Base-by-base conservation (phyloP, 2,329 filamentous ascomycete species). In the Penicillium thymicola region DNA sequence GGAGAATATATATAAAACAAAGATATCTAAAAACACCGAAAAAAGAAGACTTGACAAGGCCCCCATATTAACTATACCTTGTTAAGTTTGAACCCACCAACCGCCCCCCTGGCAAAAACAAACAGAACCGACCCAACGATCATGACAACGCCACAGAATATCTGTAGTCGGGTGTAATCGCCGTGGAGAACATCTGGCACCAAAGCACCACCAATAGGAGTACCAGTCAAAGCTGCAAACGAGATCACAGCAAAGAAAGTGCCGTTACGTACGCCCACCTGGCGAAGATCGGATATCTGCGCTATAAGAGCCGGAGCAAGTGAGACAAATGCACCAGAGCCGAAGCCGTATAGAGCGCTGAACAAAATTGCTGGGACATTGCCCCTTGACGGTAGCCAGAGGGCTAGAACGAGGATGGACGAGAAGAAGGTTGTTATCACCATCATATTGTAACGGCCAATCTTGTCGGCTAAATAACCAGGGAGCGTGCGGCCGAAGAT, bases 211-310 rank as follows among this genome's bases (percentile, higher is more conserved):
- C 64, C 68, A 56, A 70, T 69, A 2, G 68, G 68, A 5, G 65
- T 68, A 6, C 67, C 67, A 5, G 84, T 85, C 49, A 92, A 74
- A 1, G 85, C 86, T 4, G 85, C 87, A 32, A 91, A 74, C 1
- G 84, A 80, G 54, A 85, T 78, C 45, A 86, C 70, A 16, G 83
- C 81, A 67, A 88, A 89, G 27, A 84, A 79, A 0, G 82, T 80
- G 0, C 89, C 89, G 2, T 81, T 85, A 6, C 89, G 79, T 2
- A 86, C 81, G 14, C 89, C 89, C 34, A 92, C 86, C 69, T 89
- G 81, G 21, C 83, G 78, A 37, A 90, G 81, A 44, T 89, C 86
- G 1, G 83, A 86, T 59, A 91, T 88, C 65, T 91, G 87, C 1
- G 86, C 87, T 23, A 92, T 77, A 14, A 89, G 75, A 0, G 87